These are phyloP conservation scores for Hypoxylon fuscum DNA, from an alignment of 495 filamentous ascomycete species.

Conservation along the genomic window DNA sequence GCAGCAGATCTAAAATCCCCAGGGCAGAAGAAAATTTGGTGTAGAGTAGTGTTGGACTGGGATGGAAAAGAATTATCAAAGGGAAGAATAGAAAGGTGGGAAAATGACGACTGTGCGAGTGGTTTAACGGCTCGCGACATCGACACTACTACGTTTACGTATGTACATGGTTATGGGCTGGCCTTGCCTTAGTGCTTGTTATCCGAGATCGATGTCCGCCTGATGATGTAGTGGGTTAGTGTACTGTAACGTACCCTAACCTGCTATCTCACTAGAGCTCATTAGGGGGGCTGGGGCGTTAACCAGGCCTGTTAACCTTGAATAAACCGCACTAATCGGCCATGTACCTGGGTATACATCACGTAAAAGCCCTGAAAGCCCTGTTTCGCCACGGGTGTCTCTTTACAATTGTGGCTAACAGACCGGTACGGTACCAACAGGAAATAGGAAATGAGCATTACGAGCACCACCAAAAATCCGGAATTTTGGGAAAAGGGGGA, in stretches of 20 bases:
- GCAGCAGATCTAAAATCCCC: constrained; percentile 26
- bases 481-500: constrained; percentile 16
- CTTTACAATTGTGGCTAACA: constrained; percentile 4
- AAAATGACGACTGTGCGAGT: constrained; percentile 41
- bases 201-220: constrained; percentile 41
- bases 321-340: background rate
- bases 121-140: constrained; percentile 33
- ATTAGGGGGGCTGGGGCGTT: constrained; percentile 17
- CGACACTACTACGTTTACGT: constrained; percentile 35
- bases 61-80: constrained; percentile 35
- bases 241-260: constrained; percentile 19
- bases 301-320: background rate
- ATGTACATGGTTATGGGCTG: constrained; percentile 30
- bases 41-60: constrained; percentile 14
- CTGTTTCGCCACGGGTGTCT: constrained; percentile 9
- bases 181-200: constrained; percentile 27
- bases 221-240: constrained; percentile 41
- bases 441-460: background rate
- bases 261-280: constrained; percentile 20
- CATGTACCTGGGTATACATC: background rate
- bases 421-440: background rate
- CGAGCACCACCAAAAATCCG: constrained; percentile 29
- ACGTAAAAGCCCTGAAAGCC: background rate
- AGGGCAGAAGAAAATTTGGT: constrained; percentile 6
- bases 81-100: constrained; percentile 36